Evolutionary conservation across 371 early-diverging fungal genomes (phyloP).

Genomic region (Mucor plumbeus): DNA sequence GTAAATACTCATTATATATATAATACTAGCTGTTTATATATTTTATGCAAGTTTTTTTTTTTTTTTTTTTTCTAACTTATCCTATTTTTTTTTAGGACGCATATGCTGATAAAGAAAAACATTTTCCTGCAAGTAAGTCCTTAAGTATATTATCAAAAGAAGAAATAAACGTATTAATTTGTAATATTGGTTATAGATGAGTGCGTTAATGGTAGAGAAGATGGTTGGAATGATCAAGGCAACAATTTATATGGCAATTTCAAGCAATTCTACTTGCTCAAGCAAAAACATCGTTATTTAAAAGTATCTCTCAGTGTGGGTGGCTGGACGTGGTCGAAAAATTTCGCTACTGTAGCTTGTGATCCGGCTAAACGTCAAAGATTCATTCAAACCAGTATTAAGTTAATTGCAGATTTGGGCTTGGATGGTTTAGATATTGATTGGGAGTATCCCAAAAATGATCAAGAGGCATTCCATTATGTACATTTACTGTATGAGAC

Average conservation of each 20-base stretch:
- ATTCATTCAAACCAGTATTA: conserved; percentile 68
- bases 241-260: conserved; percentile 80
- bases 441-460: conserved; percentile 88
- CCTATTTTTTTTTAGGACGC: conserved; percentile 35
- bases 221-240: conserved; percentile 66
- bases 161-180: not conserved
- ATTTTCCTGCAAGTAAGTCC: conserved; percentile 41
- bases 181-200: conserved; percentile 25
- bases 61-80: not conserved
- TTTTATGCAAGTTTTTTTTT: not conserved
- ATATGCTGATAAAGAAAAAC: conserved; percentile 56
- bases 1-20: conserved; percentile 29
- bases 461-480: conserved; percentile 78
- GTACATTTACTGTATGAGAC: conserved; percentile 73
- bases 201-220: conserved; percentile 55
- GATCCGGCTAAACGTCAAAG: conserved; percentile 57
- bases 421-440: conserved; percentile 70
- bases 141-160: not conserved
- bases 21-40: not conserved
- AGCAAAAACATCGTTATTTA: conserved; percentile 68
- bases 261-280: conserved; percentile 78
- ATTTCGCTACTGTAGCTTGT: conserved; percentile 78
- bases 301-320: conserved; percentile 83
- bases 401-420: conserved; percentile 62
- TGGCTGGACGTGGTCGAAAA: conserved; percentile 88